Percentiles rank a stretch among this genome's conserved stretches.
Conservation (phyloP, 768 basidiomycete species). For the Phlebiopsis gigantea region DNA sequence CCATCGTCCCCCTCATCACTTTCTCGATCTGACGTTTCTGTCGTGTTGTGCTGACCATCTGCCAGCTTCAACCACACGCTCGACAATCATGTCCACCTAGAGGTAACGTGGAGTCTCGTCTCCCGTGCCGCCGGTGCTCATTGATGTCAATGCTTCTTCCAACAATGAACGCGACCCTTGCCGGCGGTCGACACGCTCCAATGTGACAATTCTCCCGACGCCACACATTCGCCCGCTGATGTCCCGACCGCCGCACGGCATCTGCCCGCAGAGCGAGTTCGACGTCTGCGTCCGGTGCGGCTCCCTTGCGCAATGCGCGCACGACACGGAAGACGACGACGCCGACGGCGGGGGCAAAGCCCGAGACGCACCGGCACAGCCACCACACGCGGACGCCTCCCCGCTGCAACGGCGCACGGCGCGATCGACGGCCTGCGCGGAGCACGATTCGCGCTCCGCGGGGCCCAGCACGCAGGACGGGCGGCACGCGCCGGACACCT, state of each 20-base stretch:
- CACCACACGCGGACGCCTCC: background rate
- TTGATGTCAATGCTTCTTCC: background rate
- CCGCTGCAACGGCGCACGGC: too few relatives aligned
- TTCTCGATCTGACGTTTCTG: constrained; percentile 1
- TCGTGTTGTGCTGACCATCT: background rate
- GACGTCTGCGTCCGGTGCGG: constrained; percentile 38
- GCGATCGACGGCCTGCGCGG: background rate
- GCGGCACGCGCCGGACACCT: constrained; percentile 21
- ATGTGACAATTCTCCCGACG: background rate
- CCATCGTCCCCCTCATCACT: constrained; percentile 7
- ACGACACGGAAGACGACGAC: constrained; percentile 27
- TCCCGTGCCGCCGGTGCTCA: constrained; percentile 1
- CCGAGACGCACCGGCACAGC: background rate
- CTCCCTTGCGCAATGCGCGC: constrained; percentile 30
- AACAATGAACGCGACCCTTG: background rate
- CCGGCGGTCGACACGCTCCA: background rate
- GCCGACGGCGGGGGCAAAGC: background rate
- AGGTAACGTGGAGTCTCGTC: constrained; percentile 21
- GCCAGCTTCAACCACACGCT: constrained; percentile 34
- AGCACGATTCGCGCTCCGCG: background rate
- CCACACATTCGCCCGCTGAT: constrained; percentile 1
- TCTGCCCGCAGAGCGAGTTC: constrained; percentile 27
- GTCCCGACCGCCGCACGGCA: background rate
- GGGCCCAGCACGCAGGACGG: background rate
- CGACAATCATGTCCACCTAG: constrained; percentile 34